A percentile compares a stretch with the other conserved stretches of the same genome.
Evolutionary conservation across 768 basidiomycete genomes (phyloP).

Genomic region (Tricholoma saponaceum): DNA sequence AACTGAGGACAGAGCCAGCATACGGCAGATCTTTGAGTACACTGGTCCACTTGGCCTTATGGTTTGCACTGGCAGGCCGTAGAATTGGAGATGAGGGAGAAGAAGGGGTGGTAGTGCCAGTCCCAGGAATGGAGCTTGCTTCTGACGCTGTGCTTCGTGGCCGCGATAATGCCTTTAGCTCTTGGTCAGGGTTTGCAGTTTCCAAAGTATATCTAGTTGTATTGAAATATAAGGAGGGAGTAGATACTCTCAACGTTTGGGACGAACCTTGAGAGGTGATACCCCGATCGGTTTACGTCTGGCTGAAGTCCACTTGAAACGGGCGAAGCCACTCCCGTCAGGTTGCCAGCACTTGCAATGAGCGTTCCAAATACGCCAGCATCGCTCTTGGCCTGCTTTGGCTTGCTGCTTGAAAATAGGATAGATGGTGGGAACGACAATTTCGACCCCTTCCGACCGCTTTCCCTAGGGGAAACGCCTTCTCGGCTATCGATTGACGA

Average conservation of each 20-base stretch:
- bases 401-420: slow-evolving; percentile 4
- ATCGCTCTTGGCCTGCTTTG: slow-evolving; percentile 36
- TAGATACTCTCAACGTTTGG: too few relatives aligned
- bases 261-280: slow-evolving; percentile 55
- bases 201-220: slow-evolving; percentile 21
- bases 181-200: not conserved
- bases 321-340: slow-evolving; percentile 61
- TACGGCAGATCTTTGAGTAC: slow-evolving; percentile 29
- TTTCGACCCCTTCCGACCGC: slow-evolving; percentile 3
- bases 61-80: slow-evolving; percentile 9
- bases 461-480: not conserved
- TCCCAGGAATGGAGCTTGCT: not conserved
- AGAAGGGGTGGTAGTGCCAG: not conserved
- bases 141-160: not conserved
- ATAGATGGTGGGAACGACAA: slow-evolving; percentile 1
- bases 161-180: not conserved
- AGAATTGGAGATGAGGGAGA: slow-evolving; percentile 9
- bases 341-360: slow-evolving; percentile 63
- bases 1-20: slow-evolving; percentile 10
- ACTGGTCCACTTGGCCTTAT: slow-evolving; percentile 4
- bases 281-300: slow-evolving; percentile 59
- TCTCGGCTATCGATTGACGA: slow-evolving; percentile 1
- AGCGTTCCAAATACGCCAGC: slow-evolving; percentile 69
- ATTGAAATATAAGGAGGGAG: not conserved
- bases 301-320: slow-evolving; percentile 49